phyloP scores from a whole-genome alignment of 2,329 filamentous ascomycete species.

The Aspergillus latus region DNA sequence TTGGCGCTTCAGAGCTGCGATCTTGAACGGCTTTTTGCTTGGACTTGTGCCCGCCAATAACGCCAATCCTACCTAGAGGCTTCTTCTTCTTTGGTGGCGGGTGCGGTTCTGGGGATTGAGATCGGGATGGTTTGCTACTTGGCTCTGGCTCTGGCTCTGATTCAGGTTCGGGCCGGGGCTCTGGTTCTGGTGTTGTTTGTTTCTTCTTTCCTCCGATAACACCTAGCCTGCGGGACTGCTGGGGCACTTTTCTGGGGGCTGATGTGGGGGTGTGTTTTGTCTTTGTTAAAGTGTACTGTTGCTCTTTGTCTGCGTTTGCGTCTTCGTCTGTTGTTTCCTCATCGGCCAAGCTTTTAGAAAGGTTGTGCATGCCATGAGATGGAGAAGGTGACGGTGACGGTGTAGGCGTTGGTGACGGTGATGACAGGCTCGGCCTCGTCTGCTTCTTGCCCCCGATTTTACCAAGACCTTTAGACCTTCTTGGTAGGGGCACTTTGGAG shows the following conservation, averaged over 20 bases:
- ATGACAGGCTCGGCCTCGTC: not conserved
- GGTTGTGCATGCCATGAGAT: not conserved
- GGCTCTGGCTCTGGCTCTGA: conserved; percentile 9
- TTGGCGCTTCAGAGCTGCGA: conserved; percentile 3
- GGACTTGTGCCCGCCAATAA: conserved; percentile 34
- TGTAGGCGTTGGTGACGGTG: not conserved
- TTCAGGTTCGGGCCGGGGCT: not conserved
- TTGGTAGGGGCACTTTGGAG: conserved; percentile 10
- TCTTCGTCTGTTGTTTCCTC: conserved; percentile 15
- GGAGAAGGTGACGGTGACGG: not conserved
- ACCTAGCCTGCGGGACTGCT: conserved; percentile 26
- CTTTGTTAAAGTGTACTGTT: not conserved
- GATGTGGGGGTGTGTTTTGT: conserved; percentile 13
- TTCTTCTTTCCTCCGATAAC: conserved; percentile 35
- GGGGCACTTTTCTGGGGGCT: conserved; percentile 5
- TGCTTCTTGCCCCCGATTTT: conserved; percentile 26
- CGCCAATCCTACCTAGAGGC: conserved; percentile 31
- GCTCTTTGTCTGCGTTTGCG: not conserved
- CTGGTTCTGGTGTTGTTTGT: conserved; percentile 13
- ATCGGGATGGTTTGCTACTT: not conserved
- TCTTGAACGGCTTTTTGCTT: conserved; percentile 9
- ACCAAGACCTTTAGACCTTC: conserved; percentile 19
- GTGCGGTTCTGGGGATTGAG: conserved; percentile 11
- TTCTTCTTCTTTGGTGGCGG: conserved; percentile 15
- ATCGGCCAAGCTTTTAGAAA: not conserved